Evolutionary conservation across 306 rosid genomes (phyloP), one percentile per base, ranked within the genome.

Genomic region (Castanea sativa): DNA sequence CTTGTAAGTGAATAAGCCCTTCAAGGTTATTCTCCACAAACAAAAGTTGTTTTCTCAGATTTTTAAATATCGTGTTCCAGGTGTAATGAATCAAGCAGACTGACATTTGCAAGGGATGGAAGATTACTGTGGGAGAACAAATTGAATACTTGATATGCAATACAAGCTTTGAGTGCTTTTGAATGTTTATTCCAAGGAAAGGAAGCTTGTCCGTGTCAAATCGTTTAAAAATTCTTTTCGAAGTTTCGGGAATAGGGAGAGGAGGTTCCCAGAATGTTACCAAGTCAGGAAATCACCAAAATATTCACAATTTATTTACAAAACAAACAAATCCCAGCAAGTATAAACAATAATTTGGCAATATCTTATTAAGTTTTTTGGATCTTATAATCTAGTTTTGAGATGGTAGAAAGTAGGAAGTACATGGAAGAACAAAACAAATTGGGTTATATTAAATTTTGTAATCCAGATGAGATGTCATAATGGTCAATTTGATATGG

Each of bases 301-400:
- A 27, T 63, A 63, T 15, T 23, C 18, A 13, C 41, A 29, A 63
- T 8, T 63, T 27, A 11, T 63, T 63, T 63, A 9, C 21, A 21
- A 18, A 58, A 59, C 12, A 21, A 59, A 12, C 25, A 20, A 5
- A 11, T 29, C 11, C 38, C 69, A 1, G 8, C 69, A 15, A 63
- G 69, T 63, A 63, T 63, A 63, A 63, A 63, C 65, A 63, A 63
- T 29, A 63, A 63, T 29, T 63, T 27, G 6, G 41, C 69, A 63
- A 29, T 1, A 63, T 25, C 15, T 6, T 2, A 27, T 13, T 5
- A 5, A 3, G 69, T 6, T 61, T 27, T 61, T 58, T 10, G 30
- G 32, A 58, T 21, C 68, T 33, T 61, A 27, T 13, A 60, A 60
- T 23, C 68, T 25, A 58, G 25, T 59, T 55, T 59, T 63, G n/a